Percentiles rank a stretch among this genome's conserved stretches.
These are phyloP conservation scores for Penicillium italicum DNA, from an alignment of 2,329 filamentous ascomycete species.

Conservation along the genomic window DNA sequence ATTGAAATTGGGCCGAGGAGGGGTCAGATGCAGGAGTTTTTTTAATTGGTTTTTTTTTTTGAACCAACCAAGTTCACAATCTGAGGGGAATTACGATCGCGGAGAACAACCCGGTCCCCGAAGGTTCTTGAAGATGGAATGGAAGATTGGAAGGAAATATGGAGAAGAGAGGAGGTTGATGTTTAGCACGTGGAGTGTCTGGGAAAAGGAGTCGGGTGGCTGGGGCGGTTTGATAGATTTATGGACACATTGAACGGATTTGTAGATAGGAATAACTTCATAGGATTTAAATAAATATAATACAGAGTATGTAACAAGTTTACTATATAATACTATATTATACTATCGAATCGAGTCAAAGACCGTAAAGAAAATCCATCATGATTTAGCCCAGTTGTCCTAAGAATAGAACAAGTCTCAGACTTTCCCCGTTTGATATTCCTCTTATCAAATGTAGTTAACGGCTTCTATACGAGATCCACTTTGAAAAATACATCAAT, in stretches of 20 bases:
- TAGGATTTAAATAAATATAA: not conserved
- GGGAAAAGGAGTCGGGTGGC: conserved; percentile 11
- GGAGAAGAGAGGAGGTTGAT: conserved; percentile 6
- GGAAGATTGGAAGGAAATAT: conserved; percentile 2
- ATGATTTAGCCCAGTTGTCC: not conserved
- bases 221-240: conserved; percentile 6
- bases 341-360: not conserved
- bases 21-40: conserved; percentile 22
- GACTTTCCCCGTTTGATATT: not conserved
- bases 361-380: not conserved
- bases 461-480: not conserved
- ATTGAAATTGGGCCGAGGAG: conserved; percentile 29
- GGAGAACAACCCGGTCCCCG: conserved; percentile 9
- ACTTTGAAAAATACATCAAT: not conserved
- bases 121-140: not conserved
- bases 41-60: not conserved
- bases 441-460: not conserved
- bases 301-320: no score
- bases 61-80: conserved; percentile 4
- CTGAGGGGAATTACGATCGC: not conserved
- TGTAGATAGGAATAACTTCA: no score
- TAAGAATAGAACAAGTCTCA: conserved; percentile 4
- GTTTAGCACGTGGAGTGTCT: conserved; percentile 8
- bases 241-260: not conserved
- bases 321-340: not conserved